phyloP scores from a whole-genome alignment of 192 early-diverging fungal species.

The Chytriomyces sp. region DNA sequence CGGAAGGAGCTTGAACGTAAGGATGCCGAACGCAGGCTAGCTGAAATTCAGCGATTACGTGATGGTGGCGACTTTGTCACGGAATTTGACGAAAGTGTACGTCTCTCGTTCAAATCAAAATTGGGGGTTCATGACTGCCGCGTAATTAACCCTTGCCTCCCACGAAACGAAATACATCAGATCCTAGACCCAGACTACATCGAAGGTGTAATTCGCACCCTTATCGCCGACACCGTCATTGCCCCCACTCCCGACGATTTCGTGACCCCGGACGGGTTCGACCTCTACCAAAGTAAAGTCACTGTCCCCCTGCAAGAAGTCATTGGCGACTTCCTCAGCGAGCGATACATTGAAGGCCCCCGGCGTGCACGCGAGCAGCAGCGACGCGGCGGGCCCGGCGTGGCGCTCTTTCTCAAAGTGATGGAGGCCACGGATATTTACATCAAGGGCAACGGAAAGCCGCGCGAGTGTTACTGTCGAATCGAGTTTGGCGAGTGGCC shows the following conservation, averaged over 20 bases:
- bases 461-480: constrained; percentile 48
- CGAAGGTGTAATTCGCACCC: constrained; percentile 37
- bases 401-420: constrained; percentile 43
- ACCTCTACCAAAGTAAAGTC: constrained; percentile 35
- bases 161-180: no score
- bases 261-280: constrained; percentile 36
- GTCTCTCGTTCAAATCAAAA: not conserved
- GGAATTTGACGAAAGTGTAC: not conserved
- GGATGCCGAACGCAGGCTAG: not conserved
- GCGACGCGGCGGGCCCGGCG: not conserved
- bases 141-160: no score
- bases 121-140: no score
- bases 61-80: constrained; percentile 7
- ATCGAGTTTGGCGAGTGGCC: constrained; percentile 49
- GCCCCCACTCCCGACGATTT: constrained; percentile 50
- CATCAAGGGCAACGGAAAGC: constrained; percentile 46
- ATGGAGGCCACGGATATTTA: constrained; percentile 46
- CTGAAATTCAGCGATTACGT: constrained; percentile 9
- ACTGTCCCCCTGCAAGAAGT: constrained; percentile 42
- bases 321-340: constrained; percentile 38
- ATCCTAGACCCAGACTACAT: constrained; percentile 50
- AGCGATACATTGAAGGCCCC: constrained; percentile 32
- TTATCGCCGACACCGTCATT: constrained; percentile 34
- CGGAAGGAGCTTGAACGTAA: not conserved
- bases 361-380: not conserved